Evolutionary conservation across 108 stramenopile species (phyloP).

Genomic region (Phaeodactylum tricornutum): DNA sequence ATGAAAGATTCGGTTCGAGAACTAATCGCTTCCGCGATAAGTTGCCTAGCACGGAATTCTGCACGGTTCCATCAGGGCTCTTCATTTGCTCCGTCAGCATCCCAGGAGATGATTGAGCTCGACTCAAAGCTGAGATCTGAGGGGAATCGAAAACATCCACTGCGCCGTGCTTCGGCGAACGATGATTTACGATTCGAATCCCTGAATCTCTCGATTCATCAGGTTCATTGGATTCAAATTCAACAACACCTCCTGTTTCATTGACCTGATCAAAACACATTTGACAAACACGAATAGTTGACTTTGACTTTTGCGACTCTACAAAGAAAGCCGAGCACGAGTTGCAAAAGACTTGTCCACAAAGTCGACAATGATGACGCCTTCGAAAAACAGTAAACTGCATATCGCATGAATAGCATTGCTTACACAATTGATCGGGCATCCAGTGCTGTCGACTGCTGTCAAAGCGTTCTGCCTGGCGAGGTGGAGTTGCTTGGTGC

Average conservation of each 20-base stretch:
- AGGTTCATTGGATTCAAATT: neutral
- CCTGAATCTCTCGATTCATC: neutral
- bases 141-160: constrained; percentile 1
- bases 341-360: constrained; percentile 96
- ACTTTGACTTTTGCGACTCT: constrained; percentile 13
- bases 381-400: constrained; percentile 92
- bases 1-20: no score
- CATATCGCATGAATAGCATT: constrained; percentile 87
- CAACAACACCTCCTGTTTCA: constrained; percentile 21
- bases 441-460: constrained; percentile 76
- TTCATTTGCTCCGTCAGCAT: neutral
- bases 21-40: no score
- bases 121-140: neutral
- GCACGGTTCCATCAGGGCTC: neutral
- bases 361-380: constrained; percentile 95
- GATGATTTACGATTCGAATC: constrained; percentile 1
- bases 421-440: constrained; percentile 89
- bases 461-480: neutral
- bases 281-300: constrained; percentile 60
- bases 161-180: constrained; percentile 13
- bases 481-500: constrained; percentile 3
- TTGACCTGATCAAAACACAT: constrained; percentile 66
- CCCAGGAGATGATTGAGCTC: neutral
- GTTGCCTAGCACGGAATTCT: constrained; percentile 2
- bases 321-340: constrained; percentile 87